Base-by-base conservation (phyloP, 1,284 basidiomycete species). In the Schizophyllum amplum region DNA sequence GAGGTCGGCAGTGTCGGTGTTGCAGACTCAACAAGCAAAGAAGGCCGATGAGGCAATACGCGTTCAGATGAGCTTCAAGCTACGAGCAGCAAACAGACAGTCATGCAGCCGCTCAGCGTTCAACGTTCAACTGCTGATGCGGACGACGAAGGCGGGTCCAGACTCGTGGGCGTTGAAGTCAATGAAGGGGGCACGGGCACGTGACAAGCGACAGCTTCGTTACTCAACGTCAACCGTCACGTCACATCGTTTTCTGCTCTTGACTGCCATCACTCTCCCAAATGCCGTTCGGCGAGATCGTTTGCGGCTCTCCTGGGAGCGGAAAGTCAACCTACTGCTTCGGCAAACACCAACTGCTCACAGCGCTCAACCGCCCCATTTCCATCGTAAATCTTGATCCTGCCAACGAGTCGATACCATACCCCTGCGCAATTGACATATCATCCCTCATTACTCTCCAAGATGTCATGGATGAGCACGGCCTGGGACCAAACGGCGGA, bases 281-380 rank as follows among this genome's bases (percentile, higher is more conserved):
- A 9, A 92, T 92, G 89, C 85, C 88, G 4, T 93, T 92, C 65
- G 90, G 90, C 42, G 90, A 92, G 71, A 74, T 95, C 55, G 90
- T 98, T 53, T 92, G 92, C 60, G 94, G 94, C 15, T 89, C 94
- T 17, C 94, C 94, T 20, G 94, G 94, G 7, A 89, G 89, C 47
- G 94, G 94, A 23, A 98, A 97, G 76, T 91, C 92, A 1, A 97
- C 94, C 0, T 97, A 97, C 68, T 94, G 92, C 71, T 84, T 92
- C 67, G 94, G 94, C 51, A 91, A 96, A 76, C 79, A 95, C 66
- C 94, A 96, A 70, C 90, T 98, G 47, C 87, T 97, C 65, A 87
- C 83, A 11, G 94, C 94, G 1, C 80, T 98, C 22, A 76, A 83
- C 15, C 84, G 96, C 0, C 93, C 93, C 1, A 87, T 98, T 47